Percentiles rank a stretch among this genome's conserved stretches.
phyloP scores from a whole-genome alignment of 176 grass and related monocot species.

The Ensete glaucum region DNA sequence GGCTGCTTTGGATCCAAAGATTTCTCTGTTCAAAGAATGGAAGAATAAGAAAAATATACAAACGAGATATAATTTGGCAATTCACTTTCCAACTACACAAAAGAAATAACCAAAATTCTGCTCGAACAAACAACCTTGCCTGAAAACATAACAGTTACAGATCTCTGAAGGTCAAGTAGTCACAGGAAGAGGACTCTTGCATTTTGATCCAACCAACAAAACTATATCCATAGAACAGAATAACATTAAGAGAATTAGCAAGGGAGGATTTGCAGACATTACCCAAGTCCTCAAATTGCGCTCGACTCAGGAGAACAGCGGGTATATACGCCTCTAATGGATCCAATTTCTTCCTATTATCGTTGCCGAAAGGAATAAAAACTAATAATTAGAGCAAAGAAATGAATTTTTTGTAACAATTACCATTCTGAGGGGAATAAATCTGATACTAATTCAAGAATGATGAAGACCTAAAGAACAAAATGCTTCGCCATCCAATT shows the following conservation, averaged over 20 bases:
- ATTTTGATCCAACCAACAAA: not conserved
- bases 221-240: not conserved
- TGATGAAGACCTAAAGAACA: not conserved
- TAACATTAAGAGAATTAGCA: not conserved
- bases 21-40: constrained; percentile 50
- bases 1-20: constrained; percentile 56
- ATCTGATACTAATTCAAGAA: not conserved
- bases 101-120: not conserved
- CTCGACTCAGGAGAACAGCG: constrained; percentile 65
- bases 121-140: not conserved
- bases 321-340: constrained; percentile 76
- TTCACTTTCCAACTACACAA: not conserved
- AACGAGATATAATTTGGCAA: not conserved
- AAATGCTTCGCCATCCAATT: too few relatives aligned
- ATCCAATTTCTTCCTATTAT: constrained; percentile 82
- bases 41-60: not conserved
- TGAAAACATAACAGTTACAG: too few relatives aligned
- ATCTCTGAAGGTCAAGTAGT: too few relatives aligned
- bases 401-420: not conserved
- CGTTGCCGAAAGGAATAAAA: not conserved
- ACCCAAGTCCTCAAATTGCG: constrained; percentile 82
- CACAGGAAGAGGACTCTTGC: not conserved
- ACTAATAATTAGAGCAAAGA: not conserved
- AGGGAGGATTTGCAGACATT: not conserved
- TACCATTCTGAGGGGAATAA: not conserved